Conservation (phyloP, 129 eudicot species). For the Escallonia rubra region DNA sequence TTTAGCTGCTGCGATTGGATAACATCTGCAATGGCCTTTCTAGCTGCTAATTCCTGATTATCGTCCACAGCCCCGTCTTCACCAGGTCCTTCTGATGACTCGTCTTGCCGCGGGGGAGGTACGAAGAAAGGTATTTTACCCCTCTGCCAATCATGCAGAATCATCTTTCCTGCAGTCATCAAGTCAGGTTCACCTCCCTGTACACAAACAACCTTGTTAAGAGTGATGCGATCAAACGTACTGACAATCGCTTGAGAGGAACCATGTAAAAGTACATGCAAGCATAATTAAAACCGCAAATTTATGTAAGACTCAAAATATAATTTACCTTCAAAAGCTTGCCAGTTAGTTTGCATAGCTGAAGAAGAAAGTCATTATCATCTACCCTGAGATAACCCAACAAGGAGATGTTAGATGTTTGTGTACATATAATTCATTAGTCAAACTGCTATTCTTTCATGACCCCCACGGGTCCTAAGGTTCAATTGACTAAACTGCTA, state of each 20-base stretch:
- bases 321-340: constrained; percentile 74
- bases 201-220: neutral
- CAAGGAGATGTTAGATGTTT: too few species aligned
- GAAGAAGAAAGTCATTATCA: constrained; percentile 80
- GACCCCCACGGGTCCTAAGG: too few species aligned
- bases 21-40: constrained; percentile 59
- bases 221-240: neutral
- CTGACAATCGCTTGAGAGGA: neutral
- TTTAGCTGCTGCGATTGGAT: constrained; percentile 59
- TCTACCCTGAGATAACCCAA: constrained; percentile 56
- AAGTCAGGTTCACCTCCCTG: constrained; percentile 98
- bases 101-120: constrained; percentile 78
- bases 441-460: too few species aligned
- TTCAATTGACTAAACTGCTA: too few species aligned
- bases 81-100: constrained; percentile 14
- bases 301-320: neutral
- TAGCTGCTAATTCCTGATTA: constrained; percentile 50
- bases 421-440: too few species aligned
- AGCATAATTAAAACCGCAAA: neutral
- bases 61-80: constrained; percentile 33
- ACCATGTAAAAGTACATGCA: neutral
- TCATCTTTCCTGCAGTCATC: constrained; percentile 96
- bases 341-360: constrained; percentile 83
- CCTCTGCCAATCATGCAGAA: constrained; percentile 96
- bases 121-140: constrained; percentile 96